Evolutionary conservation across 176 grass and related monocot species (phyloP).

Genomic region (Thalia dealbata): DNA sequence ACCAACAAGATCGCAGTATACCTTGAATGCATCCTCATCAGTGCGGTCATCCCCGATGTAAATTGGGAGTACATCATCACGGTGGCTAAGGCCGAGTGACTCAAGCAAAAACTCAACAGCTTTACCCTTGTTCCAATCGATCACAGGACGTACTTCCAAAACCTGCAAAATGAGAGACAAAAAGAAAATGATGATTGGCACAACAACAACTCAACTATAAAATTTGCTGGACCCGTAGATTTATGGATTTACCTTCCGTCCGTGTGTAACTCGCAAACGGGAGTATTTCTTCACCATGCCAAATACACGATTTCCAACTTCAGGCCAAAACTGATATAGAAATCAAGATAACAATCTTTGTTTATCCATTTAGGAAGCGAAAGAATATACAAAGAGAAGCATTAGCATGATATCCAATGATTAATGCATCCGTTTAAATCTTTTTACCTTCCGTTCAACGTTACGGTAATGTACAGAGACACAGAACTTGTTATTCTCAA

Average conservation of each 20-base stretch:
- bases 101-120: slow-evolving; percentile 53
- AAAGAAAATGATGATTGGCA: background rate
- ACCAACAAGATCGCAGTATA: background rate
- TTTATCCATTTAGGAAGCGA: too few relatives aligned
- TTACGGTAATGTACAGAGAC: slow-evolving; percentile 90
- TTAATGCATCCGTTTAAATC: background rate
- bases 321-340: slow-evolving; percentile 30
- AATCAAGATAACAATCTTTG: background rate
- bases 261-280: slow-evolving; percentile 31
- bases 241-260: slow-evolving; percentile 34
- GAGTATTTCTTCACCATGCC: slow-evolving; percentile 31
- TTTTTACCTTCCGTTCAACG: slow-evolving; percentile 61
- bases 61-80: slow-evolving; percentile 35
- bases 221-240: background rate
- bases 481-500: slow-evolving; percentile 97
- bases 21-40: slow-evolving; percentile 58
- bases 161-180: slow-evolving; percentile 14
- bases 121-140: slow-evolving; percentile 59
- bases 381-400: background rate
- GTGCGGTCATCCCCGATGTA: slow-evolving; percentile 48
- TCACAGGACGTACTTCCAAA: slow-evolving; percentile 47
- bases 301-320: slow-evolving; percentile 22
- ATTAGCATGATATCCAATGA: background rate
- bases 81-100: slow-evolving; percentile 32
- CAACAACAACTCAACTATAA: background rate